These are phyloP conservation scores for Talaromyces proteolyticus DNA, from an alignment of 495 filamentous ascomycete genomes.

Conservation along the genomic window DNA sequence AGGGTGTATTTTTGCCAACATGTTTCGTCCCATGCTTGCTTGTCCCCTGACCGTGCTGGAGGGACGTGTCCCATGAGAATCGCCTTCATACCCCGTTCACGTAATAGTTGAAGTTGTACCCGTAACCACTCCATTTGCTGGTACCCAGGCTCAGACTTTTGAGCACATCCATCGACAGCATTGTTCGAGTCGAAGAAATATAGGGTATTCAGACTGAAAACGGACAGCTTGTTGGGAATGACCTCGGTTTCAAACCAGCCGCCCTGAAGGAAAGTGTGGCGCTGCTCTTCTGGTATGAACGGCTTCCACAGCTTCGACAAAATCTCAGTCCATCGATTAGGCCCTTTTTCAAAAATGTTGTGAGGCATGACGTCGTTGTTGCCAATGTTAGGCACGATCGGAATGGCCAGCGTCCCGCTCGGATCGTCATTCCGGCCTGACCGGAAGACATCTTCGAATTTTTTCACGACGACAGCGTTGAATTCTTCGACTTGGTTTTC, in stretches of 20 bases:
- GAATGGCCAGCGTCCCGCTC: constrained; percentile 54
- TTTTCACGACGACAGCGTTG: constrained; percentile 68
- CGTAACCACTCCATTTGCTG: constrained; percentile 95
- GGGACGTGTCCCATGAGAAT: constrained; percentile 94
- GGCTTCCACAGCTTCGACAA: constrained; percentile 70
- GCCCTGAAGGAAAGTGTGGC: constrained; percentile 84
- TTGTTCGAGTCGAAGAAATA: constrained; percentile 93
- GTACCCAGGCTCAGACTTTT: constrained; percentile 75
- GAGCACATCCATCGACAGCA: constrained; percentile 82
- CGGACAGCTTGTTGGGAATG: constrained; percentile 77
- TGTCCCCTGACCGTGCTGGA: constrained; percentile 75
- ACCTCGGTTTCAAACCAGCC: constrained; percentile 95
- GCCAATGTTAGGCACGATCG: constrained; percentile 83
- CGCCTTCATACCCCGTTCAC: constrained; percentile 83
- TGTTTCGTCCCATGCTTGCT: constrained; percentile 83
- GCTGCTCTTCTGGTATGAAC: constrained; percentile 91
- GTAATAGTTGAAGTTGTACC: constrained; percentile 80
- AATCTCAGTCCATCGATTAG: constrained; percentile 73
- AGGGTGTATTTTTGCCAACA: constrained; percentile 98
- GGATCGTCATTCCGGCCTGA: constrained; percentile 28
- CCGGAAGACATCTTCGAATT: constrained; percentile 71
- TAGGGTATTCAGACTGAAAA: constrained; percentile 94
- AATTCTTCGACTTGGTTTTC: constrained; percentile 64
- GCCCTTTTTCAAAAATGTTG: constrained; percentile 83
- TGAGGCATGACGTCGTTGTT: constrained; percentile 98